These are phyloP conservation scores for Fusarium luffae DNA, from an alignment of 2,329 filamentous ascomycete genomes.

Conservation along the genomic window DNA sequence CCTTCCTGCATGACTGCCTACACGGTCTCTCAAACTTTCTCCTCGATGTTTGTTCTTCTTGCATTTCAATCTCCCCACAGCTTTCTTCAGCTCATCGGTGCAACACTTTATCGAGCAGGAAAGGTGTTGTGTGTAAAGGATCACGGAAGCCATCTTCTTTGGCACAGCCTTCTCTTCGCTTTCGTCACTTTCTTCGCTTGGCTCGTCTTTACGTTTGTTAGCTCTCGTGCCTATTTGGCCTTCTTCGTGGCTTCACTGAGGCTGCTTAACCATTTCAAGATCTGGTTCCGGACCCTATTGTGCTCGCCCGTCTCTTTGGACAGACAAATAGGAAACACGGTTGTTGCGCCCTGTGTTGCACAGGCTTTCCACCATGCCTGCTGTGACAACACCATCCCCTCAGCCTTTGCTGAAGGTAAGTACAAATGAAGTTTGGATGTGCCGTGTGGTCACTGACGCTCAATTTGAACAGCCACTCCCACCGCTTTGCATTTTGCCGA, in stretches of 20 bases:
- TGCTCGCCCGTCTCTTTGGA: background rate
- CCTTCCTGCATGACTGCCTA: background rate
- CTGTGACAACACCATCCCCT: background rate
- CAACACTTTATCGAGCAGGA: background rate
- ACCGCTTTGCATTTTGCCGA: conserved; percentile 37
- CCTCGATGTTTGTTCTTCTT: background rate
- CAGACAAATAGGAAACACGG: background rate
- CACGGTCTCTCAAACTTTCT: background rate
- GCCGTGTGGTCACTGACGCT: conserved; percentile 12
- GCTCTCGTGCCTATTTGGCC: background rate
- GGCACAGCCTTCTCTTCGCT: background rate
- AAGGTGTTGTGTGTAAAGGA: background rate
- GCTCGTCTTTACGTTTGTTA: background rate
- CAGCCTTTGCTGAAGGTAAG: conserved; percentile 10
- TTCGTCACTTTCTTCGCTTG: background rate
- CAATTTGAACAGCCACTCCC: conserved; percentile 9
- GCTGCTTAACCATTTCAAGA: background rate
- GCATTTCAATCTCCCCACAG: background rate
- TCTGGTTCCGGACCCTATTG: background rate
- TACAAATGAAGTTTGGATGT: background rate
- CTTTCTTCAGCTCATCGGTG: background rate
- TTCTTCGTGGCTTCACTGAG: background rate
- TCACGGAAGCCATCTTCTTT: background rate
- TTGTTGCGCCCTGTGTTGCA: background rate
- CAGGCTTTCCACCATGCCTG: background rate